These are phyloP conservation scores for Xylariaceae sp. DNA, from an alignment of 2,329 filamentous ascomycete species.

Conservation along the genomic window DNA sequence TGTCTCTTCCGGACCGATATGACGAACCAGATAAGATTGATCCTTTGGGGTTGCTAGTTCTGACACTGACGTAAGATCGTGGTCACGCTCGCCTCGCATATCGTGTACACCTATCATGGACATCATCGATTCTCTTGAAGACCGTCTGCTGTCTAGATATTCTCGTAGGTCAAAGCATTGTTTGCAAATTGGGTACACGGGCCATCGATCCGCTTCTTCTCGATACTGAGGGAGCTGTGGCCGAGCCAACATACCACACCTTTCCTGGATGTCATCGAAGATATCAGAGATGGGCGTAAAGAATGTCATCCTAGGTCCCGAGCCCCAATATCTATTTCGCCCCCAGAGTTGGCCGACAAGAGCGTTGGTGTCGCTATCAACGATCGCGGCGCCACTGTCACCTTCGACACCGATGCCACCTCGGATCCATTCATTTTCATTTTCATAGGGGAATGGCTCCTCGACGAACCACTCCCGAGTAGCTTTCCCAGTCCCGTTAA, in stretches of 20 bases:
- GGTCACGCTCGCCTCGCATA: conserved; percentile 44
- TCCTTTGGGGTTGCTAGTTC: conserved; percentile 53
- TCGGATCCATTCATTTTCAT: conserved; percentile 53
- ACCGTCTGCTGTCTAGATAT: conserved; percentile 51
- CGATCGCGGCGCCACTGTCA: conserved; percentile 52
- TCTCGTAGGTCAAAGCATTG: conserved; percentile 50
- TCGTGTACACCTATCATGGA: conserved; percentile 49
- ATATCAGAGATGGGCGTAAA: conserved; percentile 54
- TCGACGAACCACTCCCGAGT: conserved; percentile 56
- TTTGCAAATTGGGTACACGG: conserved; percentile 49
- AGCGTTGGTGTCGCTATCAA: conserved; percentile 49
- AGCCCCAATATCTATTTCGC: conserved; percentile 51
- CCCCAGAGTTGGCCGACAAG: conserved; percentile 55
- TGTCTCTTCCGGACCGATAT: conserved; percentile 45
- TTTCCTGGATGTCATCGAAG: conserved; percentile 55
- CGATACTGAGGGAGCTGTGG: conserved; percentile 51
- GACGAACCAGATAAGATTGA: conserved; percentile 40
- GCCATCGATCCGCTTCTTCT: conserved; percentile 49
- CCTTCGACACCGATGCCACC: conserved; percentile 54
- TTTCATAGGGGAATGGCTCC: conserved; percentile 46
- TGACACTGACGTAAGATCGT: conserved; percentile 50
- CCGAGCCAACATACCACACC: conserved; percentile 48
- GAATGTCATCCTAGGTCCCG: conserved; percentile 50
- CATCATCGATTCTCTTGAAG: conserved; percentile 49
- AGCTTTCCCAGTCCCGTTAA: conserved; percentile 50